Conservation (phyloP, 495 filamentous ascomycete genomes). For the Penicillium atrosanguineum region DNA sequence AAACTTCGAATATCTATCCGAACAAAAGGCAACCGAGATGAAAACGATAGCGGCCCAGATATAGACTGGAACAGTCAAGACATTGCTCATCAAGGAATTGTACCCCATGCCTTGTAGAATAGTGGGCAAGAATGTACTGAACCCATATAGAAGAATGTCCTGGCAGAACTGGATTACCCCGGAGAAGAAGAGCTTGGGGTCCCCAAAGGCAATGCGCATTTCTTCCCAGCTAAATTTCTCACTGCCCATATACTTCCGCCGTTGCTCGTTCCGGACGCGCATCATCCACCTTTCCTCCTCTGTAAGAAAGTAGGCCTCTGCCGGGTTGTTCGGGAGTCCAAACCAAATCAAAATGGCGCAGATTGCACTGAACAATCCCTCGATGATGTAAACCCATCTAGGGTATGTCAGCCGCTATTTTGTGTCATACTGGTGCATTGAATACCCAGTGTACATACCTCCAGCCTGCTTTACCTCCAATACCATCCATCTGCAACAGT, state of each 20-base stretch:
- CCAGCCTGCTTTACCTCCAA: constrained; percentile 42
- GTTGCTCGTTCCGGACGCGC: constrained; percentile 42
- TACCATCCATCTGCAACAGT: constrained; percentile 43
- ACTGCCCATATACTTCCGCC: constrained; percentile 43
- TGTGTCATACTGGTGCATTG: neutral
- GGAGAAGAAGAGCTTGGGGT: constrained; percentile 42
- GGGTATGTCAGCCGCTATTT: neutral
- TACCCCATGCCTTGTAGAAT: constrained; percentile 55
- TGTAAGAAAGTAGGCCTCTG: constrained; percentile 50
- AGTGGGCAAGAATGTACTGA: constrained; percentile 58
- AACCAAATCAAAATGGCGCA: constrained; percentile 52
- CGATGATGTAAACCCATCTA: constrained; percentile 54
- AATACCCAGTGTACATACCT: constrained; percentile 20
- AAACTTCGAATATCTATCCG: constrained; percentile 40
- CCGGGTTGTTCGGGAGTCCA: constrained; percentile 56
- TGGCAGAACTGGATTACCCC: constrained; percentile 50
- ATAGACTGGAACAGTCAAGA: constrained; percentile 47
- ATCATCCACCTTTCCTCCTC: constrained; percentile 52
- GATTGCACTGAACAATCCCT: constrained; percentile 50
- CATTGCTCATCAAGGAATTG: constrained; percentile 44
- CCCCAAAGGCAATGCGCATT: constrained; percentile 40
- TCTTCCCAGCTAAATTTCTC: constrained; percentile 53
- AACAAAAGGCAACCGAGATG: constrained; percentile 39
- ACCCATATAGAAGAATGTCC: constrained; percentile 58
- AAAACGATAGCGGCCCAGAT: constrained; percentile 41